Evolutionary conservation across 495 filamentous ascomycete genomes (phyloP).

Genomic region (Penicillium coprophilum): DNA sequence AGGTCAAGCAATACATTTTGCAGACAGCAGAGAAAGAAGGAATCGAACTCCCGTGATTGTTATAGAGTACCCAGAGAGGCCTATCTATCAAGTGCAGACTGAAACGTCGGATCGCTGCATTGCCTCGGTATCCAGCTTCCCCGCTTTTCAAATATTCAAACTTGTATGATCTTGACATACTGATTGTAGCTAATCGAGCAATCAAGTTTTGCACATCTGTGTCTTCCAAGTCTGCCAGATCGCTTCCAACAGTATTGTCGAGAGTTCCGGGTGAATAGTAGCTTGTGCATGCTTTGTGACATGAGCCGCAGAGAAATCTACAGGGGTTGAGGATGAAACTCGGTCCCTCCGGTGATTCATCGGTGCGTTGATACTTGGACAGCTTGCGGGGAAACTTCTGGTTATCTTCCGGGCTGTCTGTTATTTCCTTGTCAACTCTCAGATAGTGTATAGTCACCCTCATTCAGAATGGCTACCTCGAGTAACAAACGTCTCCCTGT

Average conservation of each 20-base stretch:
- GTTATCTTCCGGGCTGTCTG: not conserved
- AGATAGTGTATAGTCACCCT: not conserved
- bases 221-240: not conserved
- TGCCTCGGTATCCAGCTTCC: slow-evolving; percentile 7
- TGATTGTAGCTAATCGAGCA: not conserved
- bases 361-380: not conserved
- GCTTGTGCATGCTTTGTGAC: not conserved
- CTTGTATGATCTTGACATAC: not conserved
- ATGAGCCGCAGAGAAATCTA: not conserved
- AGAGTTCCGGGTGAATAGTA: not conserved
- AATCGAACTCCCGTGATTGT: slow-evolving; percentile 57
- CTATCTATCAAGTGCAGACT: not conserved
- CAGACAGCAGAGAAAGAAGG: slow-evolving; percentile 82
- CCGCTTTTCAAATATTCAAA: not conserved
- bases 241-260: not conserved
- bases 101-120: not conserved
- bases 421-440: not conserved
- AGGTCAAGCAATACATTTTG: slow-evolving; percentile 76
- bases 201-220: not conserved
- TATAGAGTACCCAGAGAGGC: not conserved
- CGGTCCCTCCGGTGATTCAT: not conserved
- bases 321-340: slow-evolving; percentile 4
- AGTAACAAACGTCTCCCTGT: slow-evolving; percentile 23
- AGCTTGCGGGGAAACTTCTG: not conserved
- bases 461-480: slow-evolving; percentile 12